phyloP scores from a whole-genome alignment of 1,139 yeast genomes.

The Trichomonascaceae sp. region DNA sequence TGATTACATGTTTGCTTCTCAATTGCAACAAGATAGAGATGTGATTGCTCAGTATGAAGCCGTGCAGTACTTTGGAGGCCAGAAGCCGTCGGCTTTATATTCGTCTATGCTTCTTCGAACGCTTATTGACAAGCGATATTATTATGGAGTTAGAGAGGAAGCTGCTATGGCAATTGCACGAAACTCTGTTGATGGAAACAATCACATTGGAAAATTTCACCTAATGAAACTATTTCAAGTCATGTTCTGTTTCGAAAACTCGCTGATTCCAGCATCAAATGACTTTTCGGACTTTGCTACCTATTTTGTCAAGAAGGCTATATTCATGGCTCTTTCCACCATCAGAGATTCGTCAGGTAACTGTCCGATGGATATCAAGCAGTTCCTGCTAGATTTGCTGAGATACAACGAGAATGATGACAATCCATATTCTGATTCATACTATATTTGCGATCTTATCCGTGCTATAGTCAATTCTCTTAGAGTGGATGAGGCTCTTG shows the following conservation, averaged over 20 bases:
- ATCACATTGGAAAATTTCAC: slow-evolving; percentile 68
- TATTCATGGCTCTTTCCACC: slow-evolving; percentile 56
- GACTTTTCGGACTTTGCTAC: slow-evolving; percentile 65
- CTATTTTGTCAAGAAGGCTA: slow-evolving; percentile 64
- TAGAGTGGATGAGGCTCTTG: slow-evolving; percentile 11
- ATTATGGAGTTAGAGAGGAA: slow-evolving; percentile 80
- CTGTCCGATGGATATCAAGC: slow-evolving; percentile 59
- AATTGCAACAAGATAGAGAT: slow-evolving; percentile 88
- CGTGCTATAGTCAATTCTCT: slow-evolving; percentile 48
- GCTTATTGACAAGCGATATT: slow-evolving; percentile 75
- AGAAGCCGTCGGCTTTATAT: slow-evolving; percentile 57
- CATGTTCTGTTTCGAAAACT: slow-evolving; percentile 65
- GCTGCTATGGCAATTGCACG: slow-evolving; percentile 77
- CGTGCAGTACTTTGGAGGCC: slow-evolving; percentile 59
- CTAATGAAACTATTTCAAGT: slow-evolving; percentile 63
- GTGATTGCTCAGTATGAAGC: slow-evolving; percentile 94
- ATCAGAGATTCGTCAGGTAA: slow-evolving; percentile 60
- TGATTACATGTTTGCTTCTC: slow-evolving; percentile 92
- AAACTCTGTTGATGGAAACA: slow-evolving; percentile 55
- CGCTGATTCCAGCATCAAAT: slow-evolving; percentile 68
- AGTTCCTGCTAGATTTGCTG: slow-evolving; percentile 62
- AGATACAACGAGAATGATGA: slow-evolving; percentile 82
- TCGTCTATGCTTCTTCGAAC: slow-evolving; percentile 79
- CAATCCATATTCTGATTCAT: slow-evolving; percentile 70
- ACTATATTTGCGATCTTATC: slow-evolving; percentile 57